Conservation (phyloP, 352 stramenopile genomes). For the Albugo laibachii region DNA sequence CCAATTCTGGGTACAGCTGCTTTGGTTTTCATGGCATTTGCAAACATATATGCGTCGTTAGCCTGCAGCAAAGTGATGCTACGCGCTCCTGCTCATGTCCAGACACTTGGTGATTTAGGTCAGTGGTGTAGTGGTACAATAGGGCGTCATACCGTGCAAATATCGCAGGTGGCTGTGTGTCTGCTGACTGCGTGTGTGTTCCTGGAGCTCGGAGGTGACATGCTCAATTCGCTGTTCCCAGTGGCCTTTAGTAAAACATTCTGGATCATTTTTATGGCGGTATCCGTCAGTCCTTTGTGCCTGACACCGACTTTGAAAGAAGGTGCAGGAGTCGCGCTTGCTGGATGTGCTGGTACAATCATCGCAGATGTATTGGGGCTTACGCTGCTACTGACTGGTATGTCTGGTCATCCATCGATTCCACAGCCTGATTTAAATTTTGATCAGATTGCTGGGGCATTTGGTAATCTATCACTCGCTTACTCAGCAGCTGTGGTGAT, state of each 20-base stretch:
- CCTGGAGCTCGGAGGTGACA: conserved; percentile 30
- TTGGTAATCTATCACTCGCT: conserved; percentile 40
- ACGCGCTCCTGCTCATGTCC: conserved; percentile 21
- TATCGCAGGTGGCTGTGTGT: conserved; percentile 35
- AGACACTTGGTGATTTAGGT: conserved; percentile 36
- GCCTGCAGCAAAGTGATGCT: conserved; percentile 38
- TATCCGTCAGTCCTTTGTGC: conserved; percentile 26
- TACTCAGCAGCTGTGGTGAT: conserved; percentile 45
- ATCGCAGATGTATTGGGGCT: conserved; percentile 32
- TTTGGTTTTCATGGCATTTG: conserved; percentile 40
- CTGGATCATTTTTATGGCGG: conserved; percentile 46
- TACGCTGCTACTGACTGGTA: conserved; percentile 23
- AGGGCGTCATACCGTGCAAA: conserved; percentile 29
- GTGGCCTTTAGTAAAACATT: conserved; percentile 20
- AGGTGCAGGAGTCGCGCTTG: conserved; percentile 25
- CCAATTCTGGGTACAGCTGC: conserved; percentile 20
- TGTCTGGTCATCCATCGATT: conserved; percentile 25
- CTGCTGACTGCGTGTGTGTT: conserved; percentile 30
- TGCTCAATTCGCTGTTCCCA: conserved; percentile 30
- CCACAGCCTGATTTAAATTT: conserved; percentile 23
- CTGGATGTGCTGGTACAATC: conserved; percentile 33
- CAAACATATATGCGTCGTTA: conserved; percentile 44
- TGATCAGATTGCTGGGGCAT: conserved; percentile 24
- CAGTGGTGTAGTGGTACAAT: conserved; percentile 25
- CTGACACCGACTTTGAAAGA: conserved; percentile 42